Evolutionary conservation across 2,329 filamentous ascomycete genomes (phyloP).

Genomic region (Clarireedia sp.): DNA sequence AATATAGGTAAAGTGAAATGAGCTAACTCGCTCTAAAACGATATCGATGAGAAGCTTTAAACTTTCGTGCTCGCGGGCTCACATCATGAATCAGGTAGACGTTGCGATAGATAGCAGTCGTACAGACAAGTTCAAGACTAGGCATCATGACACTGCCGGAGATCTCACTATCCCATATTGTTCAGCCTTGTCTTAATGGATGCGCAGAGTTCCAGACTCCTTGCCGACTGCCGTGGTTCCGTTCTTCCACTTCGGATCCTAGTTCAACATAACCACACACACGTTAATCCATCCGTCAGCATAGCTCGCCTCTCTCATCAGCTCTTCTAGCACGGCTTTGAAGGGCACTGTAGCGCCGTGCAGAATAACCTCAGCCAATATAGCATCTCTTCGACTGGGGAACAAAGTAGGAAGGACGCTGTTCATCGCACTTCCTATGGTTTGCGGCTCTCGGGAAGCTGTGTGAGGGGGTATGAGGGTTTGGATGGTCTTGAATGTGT

Average conservation of each 20-base stretch:
- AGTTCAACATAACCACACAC: slow-evolving; percentile 56
- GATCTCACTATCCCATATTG: too few species aligned
- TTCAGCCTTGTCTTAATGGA: too few species aligned
- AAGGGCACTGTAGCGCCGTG: slow-evolving; percentile 83
- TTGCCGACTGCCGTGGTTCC: too few species aligned
- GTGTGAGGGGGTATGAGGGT: slow-evolving; percentile 52
- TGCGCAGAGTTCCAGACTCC: too few species aligned
- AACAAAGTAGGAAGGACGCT: slow-evolving; percentile 72
- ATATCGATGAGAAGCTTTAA: too few species aligned
- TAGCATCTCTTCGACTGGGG: slow-evolving; percentile 73
- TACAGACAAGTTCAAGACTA: too few species aligned
- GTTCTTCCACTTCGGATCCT: background rate
- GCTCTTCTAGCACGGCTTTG: slow-evolving; percentile 67
- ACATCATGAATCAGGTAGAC: too few species aligned
- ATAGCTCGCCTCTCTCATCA: slow-evolving; percentile 77
- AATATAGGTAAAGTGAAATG: too few species aligned
- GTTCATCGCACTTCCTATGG: slow-evolving; percentile 71
- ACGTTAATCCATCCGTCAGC: slow-evolving; percentile 88
- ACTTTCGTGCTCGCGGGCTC: too few species aligned
- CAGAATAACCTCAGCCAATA: slow-evolving; percentile 75
- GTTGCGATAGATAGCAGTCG: too few species aligned
- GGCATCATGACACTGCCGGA: too few species aligned
- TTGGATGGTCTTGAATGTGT: slow-evolving; percentile 67
- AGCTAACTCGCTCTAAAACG: too few species aligned
- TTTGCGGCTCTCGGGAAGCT: slow-evolving; percentile 47